phyloP scores from a whole-genome alignment of 139 green algal genomes.

The Chlorella sp. region DNA sequence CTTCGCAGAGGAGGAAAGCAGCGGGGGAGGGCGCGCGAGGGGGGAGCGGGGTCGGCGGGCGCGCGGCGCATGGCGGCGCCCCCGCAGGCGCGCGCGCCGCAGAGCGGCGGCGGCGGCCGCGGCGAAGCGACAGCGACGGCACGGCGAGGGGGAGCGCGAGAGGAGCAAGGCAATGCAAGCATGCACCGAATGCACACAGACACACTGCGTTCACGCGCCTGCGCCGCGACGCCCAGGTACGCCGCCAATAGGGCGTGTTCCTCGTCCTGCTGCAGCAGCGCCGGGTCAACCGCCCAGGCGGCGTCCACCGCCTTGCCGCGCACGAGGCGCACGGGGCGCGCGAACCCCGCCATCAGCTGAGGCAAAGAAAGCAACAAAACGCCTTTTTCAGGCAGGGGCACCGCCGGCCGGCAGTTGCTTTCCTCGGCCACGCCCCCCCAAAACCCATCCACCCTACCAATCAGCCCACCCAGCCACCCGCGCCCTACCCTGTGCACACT shows the following conservation, averaged over 20 bases:
- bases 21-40: no score
- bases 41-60: no score
- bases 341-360: constrained; percentile 78
- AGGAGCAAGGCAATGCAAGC: neutral
- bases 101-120: no score
- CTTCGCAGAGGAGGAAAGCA: neutral
- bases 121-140: neutral
- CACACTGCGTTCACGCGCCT: constrained; percentile 17
- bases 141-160: neutral
- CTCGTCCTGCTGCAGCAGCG: constrained; percentile 78
- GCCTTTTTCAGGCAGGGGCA: no score
- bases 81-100: no score
- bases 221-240: constrained; percentile 31
- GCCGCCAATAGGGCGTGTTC: constrained; percentile 72
- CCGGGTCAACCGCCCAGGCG: constrained; percentile 48
- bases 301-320: constrained; percentile 79
- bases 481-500: no score
- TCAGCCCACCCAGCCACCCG: no score
- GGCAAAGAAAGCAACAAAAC: no score
- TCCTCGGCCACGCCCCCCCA: no score
- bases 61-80: no score
- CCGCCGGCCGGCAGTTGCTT: no score
- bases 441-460: no score
- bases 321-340: constrained; percentile 84
- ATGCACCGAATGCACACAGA: neutral